phyloP scores from a whole-genome alignment of 768 basidiomycete species.

The Punctularia strigosozonata region DNA sequence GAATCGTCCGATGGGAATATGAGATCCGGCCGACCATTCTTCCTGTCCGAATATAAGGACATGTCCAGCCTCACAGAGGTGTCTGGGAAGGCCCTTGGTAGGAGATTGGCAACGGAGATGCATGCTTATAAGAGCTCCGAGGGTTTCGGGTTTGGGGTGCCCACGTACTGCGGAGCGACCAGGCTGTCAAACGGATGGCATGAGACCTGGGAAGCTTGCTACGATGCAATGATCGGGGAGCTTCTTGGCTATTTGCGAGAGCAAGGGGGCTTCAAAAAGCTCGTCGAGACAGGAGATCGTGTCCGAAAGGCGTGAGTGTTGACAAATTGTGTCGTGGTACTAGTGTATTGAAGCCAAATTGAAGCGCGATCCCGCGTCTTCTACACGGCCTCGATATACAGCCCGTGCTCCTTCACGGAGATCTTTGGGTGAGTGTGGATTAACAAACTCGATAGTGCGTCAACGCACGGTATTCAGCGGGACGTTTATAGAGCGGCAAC shows the following conservation, averaged over 20 bases:
- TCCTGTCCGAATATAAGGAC: constrained; percentile 67
- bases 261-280: constrained; percentile 27
- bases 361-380: constrained; percentile 63
- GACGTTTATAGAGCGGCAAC: constrained; percentile 51
- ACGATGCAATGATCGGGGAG: constrained; percentile 45
- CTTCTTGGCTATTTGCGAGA: constrained; percentile 34
- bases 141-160: constrained; percentile 60
- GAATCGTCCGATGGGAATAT: constrained; percentile 15
- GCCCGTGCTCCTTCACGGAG: constrained; percentile 69
- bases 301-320: constrained; percentile 33
- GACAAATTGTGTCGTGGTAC: background rate
- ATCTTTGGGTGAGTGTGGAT: constrained; percentile 51
- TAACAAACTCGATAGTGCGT: too few species aligned
- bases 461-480: too few species aligned
- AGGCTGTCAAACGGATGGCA: constrained; percentile 65
- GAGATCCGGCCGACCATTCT: constrained; percentile 49
- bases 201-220: constrained; percentile 61
- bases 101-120: constrained; percentile 54
- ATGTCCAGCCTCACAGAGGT: constrained; percentile 32
- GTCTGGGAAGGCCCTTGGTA: constrained; percentile 40
- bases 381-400: constrained; percentile 43
- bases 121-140: constrained; percentile 41
- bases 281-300: constrained; percentile 40
- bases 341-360: background rate
- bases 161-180: constrained; percentile 70